Base-by-base conservation (phyloP, 2,329 filamentous ascomycete species). In the Dendrostoma leiphaemia region DNA sequence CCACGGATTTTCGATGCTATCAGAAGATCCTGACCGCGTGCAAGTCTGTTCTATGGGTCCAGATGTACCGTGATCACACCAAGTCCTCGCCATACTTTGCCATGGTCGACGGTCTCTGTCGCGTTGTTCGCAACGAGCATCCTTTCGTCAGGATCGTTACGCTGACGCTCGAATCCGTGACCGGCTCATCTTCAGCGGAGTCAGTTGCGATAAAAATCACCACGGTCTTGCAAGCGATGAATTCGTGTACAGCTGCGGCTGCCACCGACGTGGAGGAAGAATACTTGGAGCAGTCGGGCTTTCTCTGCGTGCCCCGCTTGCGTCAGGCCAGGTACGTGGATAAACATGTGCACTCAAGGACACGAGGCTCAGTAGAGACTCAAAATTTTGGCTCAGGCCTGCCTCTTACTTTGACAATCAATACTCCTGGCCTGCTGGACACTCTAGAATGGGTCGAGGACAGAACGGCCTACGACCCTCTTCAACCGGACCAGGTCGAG, bases 401-500 rank as follows among this genome's bases (percentile, higher is more conserved):
- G 6, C 41, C 41, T 6, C 6, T 44, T 4, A 44, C 13, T 15
- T 15, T 46, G 28, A 23, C 10, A 13, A 41, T 44, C 7, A 6
- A 17, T 4, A 26, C 28, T n/a, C 21, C 53, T 7, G 51, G 52
- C 23, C 28, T 59, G 5, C 26, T 56, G 9, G 40, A 40, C 17
- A 58, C 48, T 53, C 13, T 35, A 59, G 3, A 52, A 59, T 26
- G 43, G 46, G 5, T n/a, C n/a, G n/a, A 26, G 21, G 10, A 13
- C 23, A 24, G 19, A 15, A 46, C 17, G 23, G 41, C 8, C 24
- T 44, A 26, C 23, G 10, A 58, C 38, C 23, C 40, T 46, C 59
- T 62, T 6, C 40, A 53, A 5, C 54, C 57, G 7, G 49, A 53
- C 12, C 53, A 64, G 41, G 53, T 66, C 24, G 41, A 65, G 43